Conservation (phyloP, 176 grass and related monocot genomes). For the Cymbopogon citratus region DNA sequence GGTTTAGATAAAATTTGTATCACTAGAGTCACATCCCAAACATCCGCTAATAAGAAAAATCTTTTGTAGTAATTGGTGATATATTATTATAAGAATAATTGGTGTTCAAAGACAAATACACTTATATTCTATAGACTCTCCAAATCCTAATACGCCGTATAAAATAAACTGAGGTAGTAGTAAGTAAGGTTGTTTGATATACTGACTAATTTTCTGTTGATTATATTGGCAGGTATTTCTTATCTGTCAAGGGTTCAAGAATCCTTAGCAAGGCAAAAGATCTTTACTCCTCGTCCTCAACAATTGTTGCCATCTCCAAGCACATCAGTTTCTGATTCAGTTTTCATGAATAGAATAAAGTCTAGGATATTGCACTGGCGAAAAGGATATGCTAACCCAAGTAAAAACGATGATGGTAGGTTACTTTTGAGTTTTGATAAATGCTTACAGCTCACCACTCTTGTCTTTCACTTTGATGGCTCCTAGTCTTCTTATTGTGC, state of each 20-base stretch:
- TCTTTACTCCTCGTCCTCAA: slow-evolving; percentile 20
- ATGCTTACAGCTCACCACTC: not conserved
- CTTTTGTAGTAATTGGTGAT: not conserved
- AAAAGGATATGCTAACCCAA: slow-evolving; percentile 42
- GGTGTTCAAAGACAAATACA: not conserved
- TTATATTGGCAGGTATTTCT: slow-evolving; percentile 67
- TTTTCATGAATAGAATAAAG: slow-evolving; percentile 72
- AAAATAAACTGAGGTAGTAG: not conserved
- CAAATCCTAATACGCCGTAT: not conserved
- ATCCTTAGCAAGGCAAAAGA: slow-evolving; percentile 60
- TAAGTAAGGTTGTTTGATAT: slow-evolving; percentile 17
- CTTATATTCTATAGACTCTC: not conserved
- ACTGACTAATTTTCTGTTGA: slow-evolving; percentile 10
- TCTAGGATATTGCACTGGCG: slow-evolving; percentile 61
- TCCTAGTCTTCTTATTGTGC: slow-evolving; percentile 24
- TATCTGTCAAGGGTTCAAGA: slow-evolving; percentile 97
- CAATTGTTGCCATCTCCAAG: slow-evolving; percentile 26
- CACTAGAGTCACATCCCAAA: not conserved
- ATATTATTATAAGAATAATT: not conserved
- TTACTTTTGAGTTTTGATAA: slow-evolving; percentile 7
- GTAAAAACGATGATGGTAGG: slow-evolving; percentile 57
- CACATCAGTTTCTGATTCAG: slow-evolving; percentile 63
- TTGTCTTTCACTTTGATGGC: slow-evolving; percentile 1
- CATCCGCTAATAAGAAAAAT: not conserved
- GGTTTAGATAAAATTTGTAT: not conserved